phyloP scores from a whole-genome alignment of 305 asterid genomes.

The Fraxinus sp. region DNA sequence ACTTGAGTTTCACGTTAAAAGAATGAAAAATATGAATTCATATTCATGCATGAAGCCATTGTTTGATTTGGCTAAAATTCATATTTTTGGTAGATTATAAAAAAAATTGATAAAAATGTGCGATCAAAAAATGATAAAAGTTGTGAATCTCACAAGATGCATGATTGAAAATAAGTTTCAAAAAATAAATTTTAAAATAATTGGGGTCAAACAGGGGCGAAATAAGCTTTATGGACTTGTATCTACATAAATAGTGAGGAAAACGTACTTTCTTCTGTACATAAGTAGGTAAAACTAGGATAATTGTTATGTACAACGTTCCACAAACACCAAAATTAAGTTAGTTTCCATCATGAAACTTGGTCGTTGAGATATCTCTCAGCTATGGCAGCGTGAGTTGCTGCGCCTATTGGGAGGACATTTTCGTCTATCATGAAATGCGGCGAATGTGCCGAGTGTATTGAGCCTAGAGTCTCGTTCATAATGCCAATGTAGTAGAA shows the following conservation, averaged over 20 bases:
- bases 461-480: conserved; percentile 65
- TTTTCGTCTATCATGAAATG: conserved; percentile 85
- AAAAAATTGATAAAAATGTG: no score
- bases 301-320: neutral
- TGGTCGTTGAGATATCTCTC: conserved; percentile 69
- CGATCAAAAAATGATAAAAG: no score
- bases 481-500: conserved; percentile 76
- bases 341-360: neutral
- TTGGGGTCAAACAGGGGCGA: neutral
- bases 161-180: no score
- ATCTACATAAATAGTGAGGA: neutral
- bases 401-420: conserved; percentile 79
- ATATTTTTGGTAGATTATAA: neutral
- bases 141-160: no score
- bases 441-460: conserved; percentile 71
- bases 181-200: no score
- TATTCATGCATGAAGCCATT: neutral
- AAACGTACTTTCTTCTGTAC: neutral
- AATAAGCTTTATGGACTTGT: neutral
- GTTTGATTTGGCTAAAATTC: neutral
- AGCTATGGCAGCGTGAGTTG: conserved; percentile 85
- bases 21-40: neutral
- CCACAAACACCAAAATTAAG: neutral
- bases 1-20: neutral
- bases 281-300: neutral